A percentile compares a stretch with the other conserved stretches of the same genome.
These are phyloP conservation scores for Rutstroemia sp. DNA, from an alignment of 2,329 filamentous ascomycete genomes.

Conservation along the genomic window DNA sequence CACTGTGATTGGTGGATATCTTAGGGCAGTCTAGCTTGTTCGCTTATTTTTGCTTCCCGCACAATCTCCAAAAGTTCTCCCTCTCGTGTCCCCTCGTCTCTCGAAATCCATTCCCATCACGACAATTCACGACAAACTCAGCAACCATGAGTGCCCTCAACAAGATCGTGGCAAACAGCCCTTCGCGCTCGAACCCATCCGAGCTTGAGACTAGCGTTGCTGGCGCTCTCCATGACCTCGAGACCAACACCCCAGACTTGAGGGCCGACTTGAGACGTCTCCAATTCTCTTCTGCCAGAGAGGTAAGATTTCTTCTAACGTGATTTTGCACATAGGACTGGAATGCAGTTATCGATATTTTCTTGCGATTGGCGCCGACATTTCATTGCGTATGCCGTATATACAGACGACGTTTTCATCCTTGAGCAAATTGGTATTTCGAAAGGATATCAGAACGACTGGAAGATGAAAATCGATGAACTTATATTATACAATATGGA, in stretches of 20 bases:
- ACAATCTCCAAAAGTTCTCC: constrained; percentile 6
- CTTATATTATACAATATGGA: constrained; percentile 13
- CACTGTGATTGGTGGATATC: not conserved
- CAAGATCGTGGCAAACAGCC: constrained; percentile 98
- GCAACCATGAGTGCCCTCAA: constrained; percentile 70
- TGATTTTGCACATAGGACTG: constrained; percentile 1
- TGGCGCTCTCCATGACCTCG: constrained; percentile 95
- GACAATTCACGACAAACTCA: constrained; percentile 19
- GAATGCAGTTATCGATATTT: constrained; percentile 8
- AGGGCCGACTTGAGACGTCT: constrained; percentile 93
- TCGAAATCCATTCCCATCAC: constrained; percentile 9
- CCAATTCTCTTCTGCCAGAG: constrained; percentile 97
- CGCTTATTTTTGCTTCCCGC: not conserved
- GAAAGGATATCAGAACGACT: not conserved
- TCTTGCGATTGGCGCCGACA: constrained; percentile 8
- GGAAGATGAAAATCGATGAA: constrained; percentile 12
- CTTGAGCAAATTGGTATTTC: not conserved
- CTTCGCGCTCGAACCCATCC: constrained; percentile 89
- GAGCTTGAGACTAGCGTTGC: constrained; percentile 98
- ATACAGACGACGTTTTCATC: constrained; percentile 9
- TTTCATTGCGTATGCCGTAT: constrained; percentile 10
- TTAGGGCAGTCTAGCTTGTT: not conserved
- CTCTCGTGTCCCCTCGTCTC: not conserved
- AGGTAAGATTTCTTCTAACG: constrained; percentile 64
- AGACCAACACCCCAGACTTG: constrained; percentile 98